Percentiles rank a stretch among this genome's conserved stretches.
Evolutionary conservation across 148 eudicot genomes (phyloP).

Genomic region (Vaccinium macrocarpon): DNA sequence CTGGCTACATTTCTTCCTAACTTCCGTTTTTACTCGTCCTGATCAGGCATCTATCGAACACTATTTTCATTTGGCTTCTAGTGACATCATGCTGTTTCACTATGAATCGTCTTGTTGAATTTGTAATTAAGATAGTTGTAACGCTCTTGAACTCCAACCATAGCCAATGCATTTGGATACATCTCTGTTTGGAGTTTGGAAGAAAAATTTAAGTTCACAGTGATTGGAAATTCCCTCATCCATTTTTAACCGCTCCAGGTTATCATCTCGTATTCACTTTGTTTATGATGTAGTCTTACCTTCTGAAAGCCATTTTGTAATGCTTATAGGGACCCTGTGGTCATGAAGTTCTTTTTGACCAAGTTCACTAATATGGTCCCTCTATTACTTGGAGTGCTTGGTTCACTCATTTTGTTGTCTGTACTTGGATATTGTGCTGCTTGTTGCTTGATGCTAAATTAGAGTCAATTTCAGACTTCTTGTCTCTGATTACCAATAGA

Average conservation of each 20-base stretch:
- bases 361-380: neutral
- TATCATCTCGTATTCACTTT: too few species aligned
- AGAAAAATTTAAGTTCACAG: neutral
- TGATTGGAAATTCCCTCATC: conserved; percentile 1
- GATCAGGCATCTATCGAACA: neutral
- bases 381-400: neutral
- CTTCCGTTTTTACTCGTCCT: neutral
- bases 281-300: neutral
- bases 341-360: neutral
- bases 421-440: neutral
- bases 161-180: neutral
- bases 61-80: neutral
- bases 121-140: neutral
- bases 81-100: neutral
- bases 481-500: conserved; percentile 7
- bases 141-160: neutral
- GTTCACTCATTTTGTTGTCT: neutral
- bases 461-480: neutral
- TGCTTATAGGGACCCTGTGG: neutral
- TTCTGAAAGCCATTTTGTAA: conserved; percentile 3
- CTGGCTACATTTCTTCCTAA: neutral
- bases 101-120: neutral
- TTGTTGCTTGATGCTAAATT: neutral
- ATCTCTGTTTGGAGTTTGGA: too few species aligned
- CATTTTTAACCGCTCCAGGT: neutral